These are phyloP conservation scores for Tricholoma bakamatsutake DNA, from an alignment of 768 basidiomycete genomes.

Conservation along the genomic window DNA sequence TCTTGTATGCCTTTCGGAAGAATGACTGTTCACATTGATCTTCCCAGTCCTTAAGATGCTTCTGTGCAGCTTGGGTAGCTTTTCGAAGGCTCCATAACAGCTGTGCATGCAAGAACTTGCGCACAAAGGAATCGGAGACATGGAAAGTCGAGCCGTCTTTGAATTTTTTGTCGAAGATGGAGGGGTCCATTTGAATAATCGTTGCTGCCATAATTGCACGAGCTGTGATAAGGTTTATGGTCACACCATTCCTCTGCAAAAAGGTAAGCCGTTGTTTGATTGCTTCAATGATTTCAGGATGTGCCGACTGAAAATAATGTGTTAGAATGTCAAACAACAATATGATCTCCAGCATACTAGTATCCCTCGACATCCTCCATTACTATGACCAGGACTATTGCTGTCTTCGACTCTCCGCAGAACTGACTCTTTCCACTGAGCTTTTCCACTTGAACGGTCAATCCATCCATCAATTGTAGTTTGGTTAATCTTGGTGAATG, in stretches of 20 bases:
- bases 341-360: conserved; percentile 7
- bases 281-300: conserved; percentile 13
- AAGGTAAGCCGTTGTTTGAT: conserved; percentile 12
- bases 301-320: conserved; percentile 3
- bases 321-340: not conserved
- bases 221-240: conserved; percentile 17
- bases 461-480: conserved; percentile 21
- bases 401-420: conserved; percentile 3
- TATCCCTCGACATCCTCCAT: conserved; percentile 15
- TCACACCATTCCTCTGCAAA: conserved; percentile 14
- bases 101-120: conserved; percentile 4
- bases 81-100: conserved; percentile 20
- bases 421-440: conserved; percentile 15
- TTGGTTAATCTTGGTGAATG: conserved; percentile 11
- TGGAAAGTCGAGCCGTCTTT: conserved; percentile 22
- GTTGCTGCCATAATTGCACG: conserved; percentile 24
- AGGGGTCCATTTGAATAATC: conserved; percentile 17
- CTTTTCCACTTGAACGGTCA: conserved; percentile 11
- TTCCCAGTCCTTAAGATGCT: conserved; percentile 24
- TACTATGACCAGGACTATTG: conserved; percentile 7
- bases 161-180: conserved; percentile 18
- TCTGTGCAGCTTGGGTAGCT: conserved; percentile 28
- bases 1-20: conserved; percentile 17
- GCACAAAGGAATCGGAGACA: conserved; percentile 15
- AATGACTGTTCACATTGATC: conserved; percentile 20